Conservation (phyloP, 805 yeast genomes). For the Wickerhamomyces bovis region DNA sequence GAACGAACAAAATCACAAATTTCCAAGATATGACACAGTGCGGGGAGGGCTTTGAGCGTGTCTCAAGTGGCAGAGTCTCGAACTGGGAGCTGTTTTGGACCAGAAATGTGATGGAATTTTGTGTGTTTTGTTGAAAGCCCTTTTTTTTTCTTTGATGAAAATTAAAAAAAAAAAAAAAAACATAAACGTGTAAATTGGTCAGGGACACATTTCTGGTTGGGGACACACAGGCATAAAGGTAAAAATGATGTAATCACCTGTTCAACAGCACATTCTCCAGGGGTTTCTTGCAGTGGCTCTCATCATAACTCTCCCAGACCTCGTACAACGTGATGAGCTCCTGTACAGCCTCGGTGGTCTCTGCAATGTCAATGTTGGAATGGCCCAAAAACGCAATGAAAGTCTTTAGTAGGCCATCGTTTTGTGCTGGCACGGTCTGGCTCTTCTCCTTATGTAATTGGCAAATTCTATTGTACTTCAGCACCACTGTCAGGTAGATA, state of each 20-base stretch:
- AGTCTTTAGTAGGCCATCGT: conserved; percentile 40
- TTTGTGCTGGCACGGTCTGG: conserved; percentile 7
- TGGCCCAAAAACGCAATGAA: conserved; percentile 65
- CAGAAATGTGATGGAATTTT: neutral
- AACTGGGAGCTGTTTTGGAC: neutral
- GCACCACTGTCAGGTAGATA: conserved; percentile 68
- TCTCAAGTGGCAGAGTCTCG: neutral
- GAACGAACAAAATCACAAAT: neutral
- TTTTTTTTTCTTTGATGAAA: neutral
- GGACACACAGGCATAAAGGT: neutral
- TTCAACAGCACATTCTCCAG: conserved; percentile 18
- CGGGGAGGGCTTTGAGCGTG: neutral
- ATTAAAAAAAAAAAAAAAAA: no score
- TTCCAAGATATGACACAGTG: neutral
- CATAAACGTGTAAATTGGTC: neutral
- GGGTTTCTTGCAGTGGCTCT: conserved; percentile 27
- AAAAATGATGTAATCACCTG: conserved; percentile 4
- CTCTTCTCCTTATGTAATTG: conserved; percentile 6
- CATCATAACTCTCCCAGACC: conserved; percentile 83
- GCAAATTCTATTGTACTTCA: conserved; percentile 32
- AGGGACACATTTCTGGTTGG: neutral
- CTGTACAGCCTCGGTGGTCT: conserved; percentile 77
- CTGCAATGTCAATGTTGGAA: conserved; percentile 70
- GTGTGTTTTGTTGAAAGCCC: neutral
- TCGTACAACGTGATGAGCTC: conserved; percentile 78